phyloP scores from a whole-genome alignment of 225 moss, liverwort and hornwort species.

The Pleurozium schreberi region DNA sequence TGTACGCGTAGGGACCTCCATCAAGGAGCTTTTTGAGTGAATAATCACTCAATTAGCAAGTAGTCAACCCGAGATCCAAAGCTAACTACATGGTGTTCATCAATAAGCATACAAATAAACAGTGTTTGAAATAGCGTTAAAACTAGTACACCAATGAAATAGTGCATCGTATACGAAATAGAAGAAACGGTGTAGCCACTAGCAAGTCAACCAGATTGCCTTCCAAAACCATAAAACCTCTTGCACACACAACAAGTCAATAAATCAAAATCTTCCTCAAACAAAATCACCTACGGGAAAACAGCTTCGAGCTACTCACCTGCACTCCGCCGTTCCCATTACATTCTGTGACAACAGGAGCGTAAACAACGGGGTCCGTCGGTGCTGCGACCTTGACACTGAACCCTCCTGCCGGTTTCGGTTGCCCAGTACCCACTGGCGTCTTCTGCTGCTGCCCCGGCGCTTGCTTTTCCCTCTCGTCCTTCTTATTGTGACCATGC shows the following conservation, averaged over 20 bases:
- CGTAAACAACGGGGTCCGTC: constrained; percentile 21
- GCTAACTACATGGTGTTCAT: neutral
- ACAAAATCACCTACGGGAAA: neutral
- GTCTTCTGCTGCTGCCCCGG: constrained; percentile 6
- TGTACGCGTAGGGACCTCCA: neutral
- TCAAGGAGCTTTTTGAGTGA: neutral
- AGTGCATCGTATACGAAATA: neutral
- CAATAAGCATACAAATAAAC: neutral
- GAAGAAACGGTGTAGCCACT: neutral
- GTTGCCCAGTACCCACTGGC: neutral
- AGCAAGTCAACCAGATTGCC: neutral
- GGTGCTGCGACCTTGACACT: constrained; percentile 42
- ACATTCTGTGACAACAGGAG: constrained; percentile 46
- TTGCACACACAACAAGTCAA: neutral
- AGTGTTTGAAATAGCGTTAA: neutral
- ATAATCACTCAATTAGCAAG: neutral
- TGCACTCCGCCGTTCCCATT: constrained; percentile 51
- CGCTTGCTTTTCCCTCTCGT: constrained; percentile 27
- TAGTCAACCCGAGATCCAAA: neutral
- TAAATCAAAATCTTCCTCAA: neutral
- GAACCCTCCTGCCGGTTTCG: constrained; percentile 22
- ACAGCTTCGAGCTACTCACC: neutral
- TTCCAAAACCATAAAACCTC: neutral
- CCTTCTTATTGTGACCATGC: constrained; percentile 16
- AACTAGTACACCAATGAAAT: neutral